Evolutionary conservation across 441 rosid genomes (phyloP).

Genomic region (Populus trichocarpa): DNA sequence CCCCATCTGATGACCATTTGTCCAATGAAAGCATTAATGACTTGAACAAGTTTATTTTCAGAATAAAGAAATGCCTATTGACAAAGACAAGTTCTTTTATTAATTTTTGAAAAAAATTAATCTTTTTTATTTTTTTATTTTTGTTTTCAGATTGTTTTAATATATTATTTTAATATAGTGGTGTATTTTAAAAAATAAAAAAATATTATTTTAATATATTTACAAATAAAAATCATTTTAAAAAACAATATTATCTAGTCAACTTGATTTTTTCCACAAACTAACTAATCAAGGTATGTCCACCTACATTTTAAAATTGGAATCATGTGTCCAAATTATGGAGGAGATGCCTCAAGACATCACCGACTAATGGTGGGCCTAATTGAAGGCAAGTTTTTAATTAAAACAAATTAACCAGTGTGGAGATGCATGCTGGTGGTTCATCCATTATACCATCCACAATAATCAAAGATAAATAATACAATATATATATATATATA

Average conservation of each 20-base stretch:
- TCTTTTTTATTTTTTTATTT: too few relatives aligned
- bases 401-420: background rate
- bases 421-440: background rate
- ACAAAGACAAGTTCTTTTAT: too few relatives aligned
- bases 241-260: background rate
- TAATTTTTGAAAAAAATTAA: too few relatives aligned
- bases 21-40: background rate
- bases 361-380: slow-evolving; percentile 20
- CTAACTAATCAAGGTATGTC: background rate
- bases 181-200: too few relatives aligned
- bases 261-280: background rate
- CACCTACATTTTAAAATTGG: background rate
- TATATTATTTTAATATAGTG: too few relatives aligned
- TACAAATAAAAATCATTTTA: too few relatives aligned
- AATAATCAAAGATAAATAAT: background rate
- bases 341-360: background rate
- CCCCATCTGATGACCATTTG: background rate
- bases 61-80: too few relatives aligned
- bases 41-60: too few relatives aligned
- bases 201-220: too few relatives aligned
- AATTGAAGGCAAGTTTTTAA: background rate
- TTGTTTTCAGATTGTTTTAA: background rate
- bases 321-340: background rate
- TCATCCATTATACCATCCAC: background rate
- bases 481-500: background rate